Evolutionary conservation across 768 basidiomycete genomes (phyloP).

Genomic region (Boletus pseudo-olivaceus): DNA sequence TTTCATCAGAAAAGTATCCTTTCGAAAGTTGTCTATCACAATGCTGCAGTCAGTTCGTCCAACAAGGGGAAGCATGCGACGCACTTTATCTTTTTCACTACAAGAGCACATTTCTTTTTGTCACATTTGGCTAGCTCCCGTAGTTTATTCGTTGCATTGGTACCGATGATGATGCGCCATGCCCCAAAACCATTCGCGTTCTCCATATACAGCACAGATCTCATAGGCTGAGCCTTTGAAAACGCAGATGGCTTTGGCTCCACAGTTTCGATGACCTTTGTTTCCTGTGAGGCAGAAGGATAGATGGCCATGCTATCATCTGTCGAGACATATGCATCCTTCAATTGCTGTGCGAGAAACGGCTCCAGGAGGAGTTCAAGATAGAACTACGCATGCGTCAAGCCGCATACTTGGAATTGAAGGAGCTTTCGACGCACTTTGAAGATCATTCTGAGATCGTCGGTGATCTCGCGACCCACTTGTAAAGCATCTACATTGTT

Average conservation of each 20-base stretch:
- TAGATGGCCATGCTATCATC: neutral
- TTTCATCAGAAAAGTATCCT: constrained; percentile 66
- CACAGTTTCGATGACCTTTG: neutral
- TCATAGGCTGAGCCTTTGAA: constrained; percentile 54
- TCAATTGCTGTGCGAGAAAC: constrained; percentile 7
- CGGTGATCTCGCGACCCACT: constrained; percentile 16
- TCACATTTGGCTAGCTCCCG: constrained; percentile 46
- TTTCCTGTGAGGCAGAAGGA: neutral
- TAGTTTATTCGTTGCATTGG: constrained; percentile 46
- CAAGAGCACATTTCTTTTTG: constrained; percentile 45
- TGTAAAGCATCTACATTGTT: constrained; percentile 16
- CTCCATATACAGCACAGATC: constrained; percentile 58
- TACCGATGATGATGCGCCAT: constrained; percentile 59
- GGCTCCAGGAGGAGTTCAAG: constrained; percentile 20
- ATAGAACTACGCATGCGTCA: constrained; percentile 22
- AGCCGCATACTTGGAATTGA: too few relatives aligned
- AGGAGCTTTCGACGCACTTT: constrained; percentile 18
- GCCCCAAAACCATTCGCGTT: constrained; percentile 58
- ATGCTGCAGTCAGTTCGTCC: neutral
- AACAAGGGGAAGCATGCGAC: constrained; percentile 7
- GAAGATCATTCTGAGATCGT: constrained; percentile 26
- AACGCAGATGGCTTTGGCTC: constrained; percentile 30
- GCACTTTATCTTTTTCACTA: constrained; percentile 68
- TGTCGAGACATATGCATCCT: constrained; percentile 7
- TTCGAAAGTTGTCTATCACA: constrained; percentile 58